Percentiles rank a stretch among this genome's conserved stretches.
These are phyloP conservation scores for Mortierella polycephala DNA, from an alignment of 371 early-diverging fungal species.

Conservation along the genomic window DNA sequence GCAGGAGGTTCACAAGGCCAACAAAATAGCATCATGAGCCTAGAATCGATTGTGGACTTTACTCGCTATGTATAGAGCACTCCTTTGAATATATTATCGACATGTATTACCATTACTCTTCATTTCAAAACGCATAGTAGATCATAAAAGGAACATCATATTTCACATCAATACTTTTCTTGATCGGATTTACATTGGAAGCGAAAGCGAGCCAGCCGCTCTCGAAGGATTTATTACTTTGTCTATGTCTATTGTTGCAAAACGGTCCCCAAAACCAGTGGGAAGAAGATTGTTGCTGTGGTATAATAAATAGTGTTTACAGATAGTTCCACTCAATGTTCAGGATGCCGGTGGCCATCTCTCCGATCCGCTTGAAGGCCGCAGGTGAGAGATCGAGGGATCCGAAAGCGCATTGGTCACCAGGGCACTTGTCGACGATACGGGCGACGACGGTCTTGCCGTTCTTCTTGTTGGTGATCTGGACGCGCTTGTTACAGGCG, in stretches of 20 bases:
- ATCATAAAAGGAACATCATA: too few species aligned
- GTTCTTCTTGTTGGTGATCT: constrained; percentile 23
- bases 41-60: constrained; percentile 69
- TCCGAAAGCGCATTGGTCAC: constrained; percentile 36
- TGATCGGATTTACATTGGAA: too few species aligned
- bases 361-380: constrained; percentile 35
- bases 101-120: too few species aligned
- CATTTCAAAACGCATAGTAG: too few species aligned
- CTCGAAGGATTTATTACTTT: neutral
- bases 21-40: constrained; percentile 45
- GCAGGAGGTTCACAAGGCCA: constrained; percentile 12
- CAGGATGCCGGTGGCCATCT: constrained; percentile 29
- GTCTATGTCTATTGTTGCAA: neutral
- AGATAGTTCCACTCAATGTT: constrained; percentile 47
- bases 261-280: too few species aligned
- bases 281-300: constrained; percentile 1
- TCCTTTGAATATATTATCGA: too few species aligned
- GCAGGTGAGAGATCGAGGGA: constrained; percentile 44
- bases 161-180: too few species aligned
- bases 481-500: constrained; percentile 22
- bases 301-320: constrained; percentile 9
- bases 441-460: constrained; percentile 40
- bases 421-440: constrained; percentile 49
- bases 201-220: too few species aligned
- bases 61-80: constrained; percentile 64